A percentile compares a stretch with the other conserved stretches of the same genome.
phyloP scores from a whole-genome alignment of 2,329 filamentous ascomycete species.

The Verticillium dahliae region DNA sequence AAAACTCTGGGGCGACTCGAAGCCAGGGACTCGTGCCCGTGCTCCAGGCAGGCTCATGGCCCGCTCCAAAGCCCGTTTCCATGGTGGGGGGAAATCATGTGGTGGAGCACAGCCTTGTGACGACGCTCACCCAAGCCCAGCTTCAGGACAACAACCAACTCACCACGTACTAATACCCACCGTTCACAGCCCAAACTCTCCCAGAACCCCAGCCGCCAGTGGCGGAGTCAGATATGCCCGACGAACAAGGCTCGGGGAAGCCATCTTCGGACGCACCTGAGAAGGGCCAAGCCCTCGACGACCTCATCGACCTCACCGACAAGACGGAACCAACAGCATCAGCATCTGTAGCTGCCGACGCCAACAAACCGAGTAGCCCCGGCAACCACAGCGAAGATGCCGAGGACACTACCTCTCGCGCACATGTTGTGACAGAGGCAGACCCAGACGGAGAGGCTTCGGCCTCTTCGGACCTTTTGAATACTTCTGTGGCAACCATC shows the following conservation, averaged over 20 bases:
- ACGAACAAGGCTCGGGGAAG: not conserved
- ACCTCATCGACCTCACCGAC: constrained; percentile 11
- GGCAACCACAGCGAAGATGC: not conserved
- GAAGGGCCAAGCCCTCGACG: not conserved
- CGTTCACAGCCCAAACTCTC: not conserved
- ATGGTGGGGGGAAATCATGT: not conserved
- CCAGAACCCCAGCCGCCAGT: not conserved
- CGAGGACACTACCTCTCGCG: not conserved
- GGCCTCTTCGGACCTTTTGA: constrained; percentile 23
- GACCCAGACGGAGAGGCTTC: not conserved
- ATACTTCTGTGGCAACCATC: constrained; percentile 41
- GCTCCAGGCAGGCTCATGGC: not conserved
- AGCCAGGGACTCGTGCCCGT: not conserved
- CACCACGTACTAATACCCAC: not conserved
- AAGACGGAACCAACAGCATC: not conserved
- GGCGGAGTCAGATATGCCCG: not conserved
- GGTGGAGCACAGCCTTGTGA: not conserved
- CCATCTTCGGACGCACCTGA: not conserved
- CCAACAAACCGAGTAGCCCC: not conserved
- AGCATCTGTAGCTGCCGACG: not conserved
- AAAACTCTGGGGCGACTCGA: not conserved
- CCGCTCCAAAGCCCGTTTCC: not conserved
- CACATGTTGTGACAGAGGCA: not conserved
- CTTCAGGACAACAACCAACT: not conserved
- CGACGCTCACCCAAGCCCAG: not conserved